These are phyloP conservation scores for Ustilago cynodontis DNA, from an alignment of 1,284 basidiomycete genomes.

Conservation along the genomic window DNA sequence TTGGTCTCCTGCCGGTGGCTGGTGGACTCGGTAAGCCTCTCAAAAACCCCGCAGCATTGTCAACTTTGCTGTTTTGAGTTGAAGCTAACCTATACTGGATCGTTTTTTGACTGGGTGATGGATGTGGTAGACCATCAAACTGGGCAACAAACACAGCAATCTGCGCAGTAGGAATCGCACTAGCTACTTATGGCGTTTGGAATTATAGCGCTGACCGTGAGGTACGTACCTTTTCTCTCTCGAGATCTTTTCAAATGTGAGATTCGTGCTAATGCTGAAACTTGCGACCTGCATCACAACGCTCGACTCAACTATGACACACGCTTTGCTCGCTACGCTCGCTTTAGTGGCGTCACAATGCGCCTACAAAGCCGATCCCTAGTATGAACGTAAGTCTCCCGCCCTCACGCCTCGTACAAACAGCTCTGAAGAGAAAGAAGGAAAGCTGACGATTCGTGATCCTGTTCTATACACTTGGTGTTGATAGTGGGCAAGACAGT, in stretches of 20 bases:
- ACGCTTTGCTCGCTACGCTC: not conserved
- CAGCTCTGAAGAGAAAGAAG: no score
- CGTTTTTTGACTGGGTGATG: not conserved
- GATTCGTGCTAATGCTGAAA: no score
- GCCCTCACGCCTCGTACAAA: not conserved
- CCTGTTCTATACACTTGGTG: no score
- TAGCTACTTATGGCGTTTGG: slow-evolving; percentile 73
- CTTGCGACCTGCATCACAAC: no score
- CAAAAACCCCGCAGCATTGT: no score
- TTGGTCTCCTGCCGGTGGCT: slow-evolving; percentile 74
- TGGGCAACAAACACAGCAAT: slow-evolving; percentile 74
- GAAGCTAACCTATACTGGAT: no score
- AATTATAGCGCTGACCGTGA: slow-evolving; percentile 73
- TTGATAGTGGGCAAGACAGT: slow-evolving; percentile 69
- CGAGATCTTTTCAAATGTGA: no score
- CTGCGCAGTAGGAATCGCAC: slow-evolving; percentile 71
- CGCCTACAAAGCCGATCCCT: slow-evolving; percentile 65
- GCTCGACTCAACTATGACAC: no score
- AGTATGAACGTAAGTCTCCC: slow-evolving; percentile 60
- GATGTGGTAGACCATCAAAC: slow-evolving; percentile 71
- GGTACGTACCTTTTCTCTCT: slow-evolving; percentile 63
- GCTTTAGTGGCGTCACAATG: slow-evolving; percentile 65
- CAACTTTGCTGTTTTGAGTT: no score
- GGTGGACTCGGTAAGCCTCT: slow-evolving; percentile 72
- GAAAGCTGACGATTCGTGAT: not conserved